A percentile compares a stretch with the other conserved stretches of the same genome.
phyloP scores from a whole-genome alignment of 2,329 filamentous ascomycete genomes.

The Passalora sequoiae region DNA sequence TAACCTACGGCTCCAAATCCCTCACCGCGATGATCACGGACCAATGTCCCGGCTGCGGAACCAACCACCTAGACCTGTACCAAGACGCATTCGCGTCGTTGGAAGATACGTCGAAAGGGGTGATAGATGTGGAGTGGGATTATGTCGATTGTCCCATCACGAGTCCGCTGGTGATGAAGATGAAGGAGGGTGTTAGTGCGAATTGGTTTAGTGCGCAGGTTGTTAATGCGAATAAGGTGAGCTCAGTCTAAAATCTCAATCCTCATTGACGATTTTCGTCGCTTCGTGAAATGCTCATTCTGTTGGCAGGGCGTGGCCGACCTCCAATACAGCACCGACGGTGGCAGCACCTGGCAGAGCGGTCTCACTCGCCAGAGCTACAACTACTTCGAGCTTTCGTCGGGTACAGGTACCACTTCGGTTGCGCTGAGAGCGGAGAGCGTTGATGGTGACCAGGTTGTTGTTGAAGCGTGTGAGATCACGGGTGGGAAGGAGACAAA shows the following conservation, averaged over 20 bases:
- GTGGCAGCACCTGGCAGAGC: slow-evolving; percentile 19
- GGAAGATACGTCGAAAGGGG: slow-evolving; percentile 41
- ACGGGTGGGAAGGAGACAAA: slow-evolving; percentile 29
- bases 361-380: slow-evolving; percentile 17
- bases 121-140: slow-evolving; percentile 49
- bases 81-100: slow-evolving; percentile 47
- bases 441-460: slow-evolving; percentile 47
- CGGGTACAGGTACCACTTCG: slow-evolving; percentile 51
- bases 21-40: slow-evolving; percentile 63
- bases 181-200: slow-evolving; percentile 49
- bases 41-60: slow-evolving; percentile 52
- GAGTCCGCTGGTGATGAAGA: slow-evolving; percentile 47
- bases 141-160: slow-evolving; percentile 50
- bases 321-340: slow-evolving; percentile 19
- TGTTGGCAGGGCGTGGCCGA: slow-evolving; percentile 16
- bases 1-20: slow-evolving; percentile 49
- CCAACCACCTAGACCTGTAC: slow-evolving; percentile 55
- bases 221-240: slow-evolving; percentile 51
- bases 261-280: too few relatives aligned
- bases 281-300: too few relatives aligned
- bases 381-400: slow-evolving; percentile 57
- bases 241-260: too few relatives aligned
- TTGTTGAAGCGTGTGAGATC: slow-evolving; percentile 49
- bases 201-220: slow-evolving; percentile 61
- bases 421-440: slow-evolving; percentile 56